phyloP scores from a whole-genome alignment of 148 eudicot genomes.

The Rhododendron molle region DNA sequence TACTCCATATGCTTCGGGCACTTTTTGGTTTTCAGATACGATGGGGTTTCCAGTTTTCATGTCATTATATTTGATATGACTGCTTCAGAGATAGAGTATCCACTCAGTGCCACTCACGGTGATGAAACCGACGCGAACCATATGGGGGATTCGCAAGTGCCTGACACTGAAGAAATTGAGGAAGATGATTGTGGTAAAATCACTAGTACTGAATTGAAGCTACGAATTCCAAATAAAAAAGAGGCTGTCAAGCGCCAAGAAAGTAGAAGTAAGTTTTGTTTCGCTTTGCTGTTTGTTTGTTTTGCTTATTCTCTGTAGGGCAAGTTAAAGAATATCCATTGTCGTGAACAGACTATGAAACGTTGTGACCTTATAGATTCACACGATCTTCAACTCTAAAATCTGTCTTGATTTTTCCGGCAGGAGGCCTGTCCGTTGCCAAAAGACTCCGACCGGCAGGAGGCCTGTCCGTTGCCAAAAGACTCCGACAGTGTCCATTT shows the following conservation, averaged over 20 bases:
- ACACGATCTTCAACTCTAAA: not conserved
- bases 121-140: not conserved
- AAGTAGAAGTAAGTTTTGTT: not conserved
- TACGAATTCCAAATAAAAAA: not conserved
- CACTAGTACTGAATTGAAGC: not conserved
- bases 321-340: not conserved
- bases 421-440: not conserved
- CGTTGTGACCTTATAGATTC: not conserved
- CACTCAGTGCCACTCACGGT: not conserved
- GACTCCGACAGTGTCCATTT: not conserved
- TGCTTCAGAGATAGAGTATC: conserved; percentile 42
- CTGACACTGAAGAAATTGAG: not conserved
- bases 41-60: conserved; percentile 20
- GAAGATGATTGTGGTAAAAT: not conserved
- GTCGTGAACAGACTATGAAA: not conserved
- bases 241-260: not conserved
- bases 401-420: not conserved
- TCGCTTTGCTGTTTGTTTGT: not conserved
- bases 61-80: conserved; percentile 30
- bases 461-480: not conserved
- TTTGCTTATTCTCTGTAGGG: not conserved
- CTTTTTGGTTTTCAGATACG: conserved; percentile 26
- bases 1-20: conserved; percentile 26
- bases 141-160: not conserved
- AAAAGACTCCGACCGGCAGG: not conserved